phyloP scores from a whole-genome alignment of 176 grass and related monocot genomes.

The barley (Hordeum vulgare) region DNA sequence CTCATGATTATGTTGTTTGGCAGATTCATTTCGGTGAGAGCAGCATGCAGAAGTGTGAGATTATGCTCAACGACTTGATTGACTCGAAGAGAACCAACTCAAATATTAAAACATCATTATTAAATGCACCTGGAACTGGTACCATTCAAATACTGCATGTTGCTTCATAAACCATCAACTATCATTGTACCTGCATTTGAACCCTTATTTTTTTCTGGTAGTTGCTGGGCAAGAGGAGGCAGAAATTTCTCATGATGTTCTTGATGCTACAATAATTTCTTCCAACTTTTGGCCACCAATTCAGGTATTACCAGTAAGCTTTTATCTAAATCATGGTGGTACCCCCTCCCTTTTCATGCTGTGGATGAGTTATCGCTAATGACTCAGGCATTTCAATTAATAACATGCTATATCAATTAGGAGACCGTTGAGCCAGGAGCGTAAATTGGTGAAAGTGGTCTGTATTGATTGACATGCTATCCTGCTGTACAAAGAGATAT shows the following conservation, averaged over 20 bases:
- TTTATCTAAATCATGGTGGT: slow-evolving; percentile 7
- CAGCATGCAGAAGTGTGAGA: slow-evolving; percentile 99
- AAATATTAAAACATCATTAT: slow-evolving; percentile 92
- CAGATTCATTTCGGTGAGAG: slow-evolving; percentile 98
- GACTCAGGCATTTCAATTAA: neutral
- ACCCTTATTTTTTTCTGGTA: slow-evolving; percentile 25
- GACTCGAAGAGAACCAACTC: slow-evolving; percentile 96
- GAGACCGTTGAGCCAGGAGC: neutral
- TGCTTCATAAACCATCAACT: slow-evolving; percentile 12
- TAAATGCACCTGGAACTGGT: slow-evolving; percentile 31
- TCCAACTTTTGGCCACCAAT: slow-evolving; percentile 97
- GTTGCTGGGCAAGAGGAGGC: slow-evolving; percentile 54
- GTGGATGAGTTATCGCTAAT: neutral
- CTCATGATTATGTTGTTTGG: slow-evolving; percentile 20
- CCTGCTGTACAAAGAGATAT: neutral
- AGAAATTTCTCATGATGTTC: slow-evolving; percentile 61
- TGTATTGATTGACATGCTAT: neutral
- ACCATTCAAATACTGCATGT: slow-evolving; percentile 21
- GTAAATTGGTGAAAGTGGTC: neutral
- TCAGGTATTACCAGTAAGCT: slow-evolving; percentile 46
- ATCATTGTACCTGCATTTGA: slow-evolving; percentile 24
- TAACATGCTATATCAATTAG: neutral
- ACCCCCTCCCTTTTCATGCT: neutral
- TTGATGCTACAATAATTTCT: slow-evolving; percentile 97
- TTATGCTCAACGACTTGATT: slow-evolving; percentile 99